Conservation (phyloP, 2,329 filamentous ascomycete species). For the Elsinoe batatas region DNA sequence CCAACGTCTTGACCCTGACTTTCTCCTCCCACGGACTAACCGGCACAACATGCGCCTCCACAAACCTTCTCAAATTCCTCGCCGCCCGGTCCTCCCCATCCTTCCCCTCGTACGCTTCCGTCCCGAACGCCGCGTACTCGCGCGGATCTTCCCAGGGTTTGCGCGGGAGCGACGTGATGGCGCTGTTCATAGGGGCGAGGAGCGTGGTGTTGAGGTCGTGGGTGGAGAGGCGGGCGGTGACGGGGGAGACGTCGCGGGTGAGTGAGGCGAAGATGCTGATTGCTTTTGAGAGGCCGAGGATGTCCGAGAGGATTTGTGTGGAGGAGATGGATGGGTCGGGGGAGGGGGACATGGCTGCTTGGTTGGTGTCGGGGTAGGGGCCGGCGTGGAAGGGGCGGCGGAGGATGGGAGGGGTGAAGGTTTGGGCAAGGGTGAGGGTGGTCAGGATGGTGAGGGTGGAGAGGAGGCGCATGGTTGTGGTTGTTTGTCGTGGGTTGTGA, state of each 20-base stretch:
- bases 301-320: slow-evolving; percentile 59
- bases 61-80: slow-evolving; percentile 67
- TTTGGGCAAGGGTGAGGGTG: background rate
- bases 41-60: slow-evolving; percentile 74
- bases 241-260: slow-evolving; percentile 62
- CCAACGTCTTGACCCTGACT: slow-evolving; percentile 56
- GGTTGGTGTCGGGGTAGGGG: background rate
- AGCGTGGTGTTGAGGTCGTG: slow-evolving; percentile 64
- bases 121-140: slow-evolving; percentile 60
- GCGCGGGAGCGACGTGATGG: slow-evolving; percentile 63
- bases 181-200: slow-evolving; percentile 76
- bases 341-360: slow-evolving; percentile 4
- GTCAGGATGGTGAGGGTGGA: background rate
- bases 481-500: background rate
- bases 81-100: slow-evolving; percentile 67
- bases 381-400: slow-evolving; percentile 7
- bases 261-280: slow-evolving; percentile 81
- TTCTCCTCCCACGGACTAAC: slow-evolving; percentile 64
- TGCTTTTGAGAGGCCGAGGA: slow-evolving; percentile 65
- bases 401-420: slow-evolving; percentile 7
- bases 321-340: slow-evolving; percentile 14
- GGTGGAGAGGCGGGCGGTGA: slow-evolving; percentile 60
- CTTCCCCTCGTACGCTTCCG: slow-evolving; percentile 63
- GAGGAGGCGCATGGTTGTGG: background rate
- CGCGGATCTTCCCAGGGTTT: slow-evolving; percentile 77